Evolutionary conservation across 805 yeast species (phyloP).

Genomic region (Groenewaldozyma salmanticensis): DNA sequence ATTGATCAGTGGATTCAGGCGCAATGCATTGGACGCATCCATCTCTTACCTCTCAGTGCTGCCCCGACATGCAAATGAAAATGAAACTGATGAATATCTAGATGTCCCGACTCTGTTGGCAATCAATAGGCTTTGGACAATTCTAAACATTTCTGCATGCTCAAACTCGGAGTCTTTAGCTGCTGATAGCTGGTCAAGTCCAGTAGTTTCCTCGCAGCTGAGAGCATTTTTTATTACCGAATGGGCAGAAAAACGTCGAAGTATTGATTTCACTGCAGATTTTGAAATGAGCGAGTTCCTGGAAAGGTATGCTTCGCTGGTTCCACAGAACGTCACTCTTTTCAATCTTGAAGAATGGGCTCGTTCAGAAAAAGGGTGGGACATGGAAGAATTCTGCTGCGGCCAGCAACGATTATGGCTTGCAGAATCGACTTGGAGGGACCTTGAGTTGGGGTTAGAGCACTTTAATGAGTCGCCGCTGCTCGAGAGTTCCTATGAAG

Average conservation of each 20-base stretch:
- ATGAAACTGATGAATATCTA: slow-evolving; percentile 11
- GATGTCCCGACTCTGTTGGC: slow-evolving; percentile 19
- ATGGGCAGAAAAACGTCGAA: slow-evolving; percentile 29
- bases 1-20: slow-evolving; percentile 17
- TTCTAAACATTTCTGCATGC: slow-evolving; percentile 24
- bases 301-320: slow-evolving; percentile 23
- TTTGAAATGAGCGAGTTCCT: slow-evolving; percentile 31
- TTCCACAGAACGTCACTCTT: slow-evolving; percentile 23
- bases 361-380: slow-evolving; percentile 24
- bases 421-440: slow-evolving; percentile 29
- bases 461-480: no score
- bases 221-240: slow-evolving; percentile 29
- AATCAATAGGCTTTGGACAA: slow-evolving; percentile 29
- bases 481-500: slow-evolving; percentile 1
- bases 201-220: slow-evolving; percentile 29
- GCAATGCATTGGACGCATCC: slow-evolving; percentile 17
- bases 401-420: slow-evolving; percentile 31
- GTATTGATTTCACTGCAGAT: slow-evolving; percentile 31
- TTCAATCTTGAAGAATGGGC: slow-evolving; percentile 29
- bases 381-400: slow-evolving; percentile 25
- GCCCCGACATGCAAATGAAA: slow-evolving; percentile 1
- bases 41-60: slow-evolving; percentile 19
- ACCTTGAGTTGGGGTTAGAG: slow-evolving; percentile 23
- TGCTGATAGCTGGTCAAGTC: slow-evolving; percentile 26
- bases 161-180: slow-evolving; percentile 19